A percentile compares a stretch with the other conserved stretches of the same genome.
Conservation (phyloP, 805 yeast species). For the Sugiyamaella qingdaonensis region DNA sequence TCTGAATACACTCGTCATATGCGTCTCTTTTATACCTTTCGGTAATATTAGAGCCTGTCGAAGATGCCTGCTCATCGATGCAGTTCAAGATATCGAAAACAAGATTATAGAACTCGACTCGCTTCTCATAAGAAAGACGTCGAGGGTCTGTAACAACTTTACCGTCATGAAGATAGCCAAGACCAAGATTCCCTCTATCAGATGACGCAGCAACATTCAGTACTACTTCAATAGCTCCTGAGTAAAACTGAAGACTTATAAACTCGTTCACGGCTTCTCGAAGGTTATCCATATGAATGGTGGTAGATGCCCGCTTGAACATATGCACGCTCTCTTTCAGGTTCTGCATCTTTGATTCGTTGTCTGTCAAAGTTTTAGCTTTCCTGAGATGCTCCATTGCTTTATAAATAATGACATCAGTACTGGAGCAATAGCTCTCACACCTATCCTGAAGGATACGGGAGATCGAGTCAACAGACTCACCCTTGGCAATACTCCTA, state of each 20-base stretch:
- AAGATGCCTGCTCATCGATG: slow-evolving; percentile 51
- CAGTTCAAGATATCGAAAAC: slow-evolving; percentile 71
- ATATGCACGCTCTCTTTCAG: slow-evolving; percentile 70
- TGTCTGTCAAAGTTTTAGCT: slow-evolving; percentile 71
- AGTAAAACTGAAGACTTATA: slow-evolving; percentile 69
- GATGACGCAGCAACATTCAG: slow-evolving; percentile 68
- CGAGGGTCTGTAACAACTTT: slow-evolving; percentile 48
- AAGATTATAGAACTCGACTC: slow-evolving; percentile 60
- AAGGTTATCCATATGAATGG: slow-evolving; percentile 71
- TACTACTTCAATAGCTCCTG: slow-evolving; percentile 81
- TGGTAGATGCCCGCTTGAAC: slow-evolving; percentile 74
- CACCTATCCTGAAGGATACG: slow-evolving; percentile 85
- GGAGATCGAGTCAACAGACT: slow-evolving; percentile 86
- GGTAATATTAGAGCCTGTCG: background rate
- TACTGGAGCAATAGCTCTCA: slow-evolving; percentile 90
- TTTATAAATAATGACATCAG: slow-evolving; percentile 88
- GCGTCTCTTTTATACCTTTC: slow-evolving; percentile 27
- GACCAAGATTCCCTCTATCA: slow-evolving; percentile 57
- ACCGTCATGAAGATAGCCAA: slow-evolving; percentile 53
- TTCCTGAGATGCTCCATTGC: slow-evolving; percentile 88
- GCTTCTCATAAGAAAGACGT: slow-evolving; percentile 46
- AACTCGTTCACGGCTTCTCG: slow-evolving; percentile 76
- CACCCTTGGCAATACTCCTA: slow-evolving; percentile 85
- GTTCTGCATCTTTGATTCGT: slow-evolving; percentile 62
- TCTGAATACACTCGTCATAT: slow-evolving; percentile 67